Evolutionary conservation across 805 yeast genomes (phyloP).

Genomic region (Pichia membranifaciens): DNA sequence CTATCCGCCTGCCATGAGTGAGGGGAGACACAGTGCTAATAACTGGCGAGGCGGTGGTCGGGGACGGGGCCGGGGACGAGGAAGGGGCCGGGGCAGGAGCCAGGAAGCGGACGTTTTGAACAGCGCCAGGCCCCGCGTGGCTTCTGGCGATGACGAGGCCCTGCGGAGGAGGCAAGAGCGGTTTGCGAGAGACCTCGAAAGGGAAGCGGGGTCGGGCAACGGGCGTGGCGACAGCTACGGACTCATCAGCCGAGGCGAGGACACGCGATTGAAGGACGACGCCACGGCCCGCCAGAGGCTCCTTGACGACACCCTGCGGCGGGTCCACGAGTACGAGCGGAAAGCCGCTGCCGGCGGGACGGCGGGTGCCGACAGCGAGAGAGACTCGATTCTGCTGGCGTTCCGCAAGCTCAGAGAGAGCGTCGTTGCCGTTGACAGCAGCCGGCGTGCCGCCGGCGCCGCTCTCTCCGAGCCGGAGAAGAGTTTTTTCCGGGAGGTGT

Average conservation of each 20-base stretch:
- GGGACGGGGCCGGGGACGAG: background rate
- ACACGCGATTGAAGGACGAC: slow-evolving; percentile 40
- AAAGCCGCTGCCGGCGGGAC: no score
- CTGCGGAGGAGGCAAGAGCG: slow-evolving; percentile 24
- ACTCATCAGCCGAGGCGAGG: slow-evolving; percentile 57
- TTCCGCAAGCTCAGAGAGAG: slow-evolving; percentile 54
- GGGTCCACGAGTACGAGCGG: slow-evolving; percentile 14
- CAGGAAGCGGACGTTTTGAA: background rate
- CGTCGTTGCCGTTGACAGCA: slow-evolving; percentile 26
- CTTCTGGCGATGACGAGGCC: background rate
- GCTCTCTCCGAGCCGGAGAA: slow-evolving; percentile 34
- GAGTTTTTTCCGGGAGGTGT: slow-evolving; percentile 21
- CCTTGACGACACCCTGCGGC: slow-evolving; percentile 33
- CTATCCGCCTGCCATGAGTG: no score
- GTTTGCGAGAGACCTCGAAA: slow-evolving; percentile 27
- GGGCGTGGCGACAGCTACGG: no score
- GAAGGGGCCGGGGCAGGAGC: background rate
- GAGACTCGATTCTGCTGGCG: slow-evolving; percentile 33
- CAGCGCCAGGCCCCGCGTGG: no score
- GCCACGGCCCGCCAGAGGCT: slow-evolving; percentile 36
- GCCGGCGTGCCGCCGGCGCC: slow-evolving; percentile 13
- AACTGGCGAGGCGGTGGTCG: background rate
- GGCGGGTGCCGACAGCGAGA: background rate
- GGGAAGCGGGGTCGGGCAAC: slow-evolving; percentile 14
- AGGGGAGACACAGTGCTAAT: no score